Base-by-base conservation (phyloP, 1,284 basidiomycete species). In the Ustilago shanxiensis region DNA sequence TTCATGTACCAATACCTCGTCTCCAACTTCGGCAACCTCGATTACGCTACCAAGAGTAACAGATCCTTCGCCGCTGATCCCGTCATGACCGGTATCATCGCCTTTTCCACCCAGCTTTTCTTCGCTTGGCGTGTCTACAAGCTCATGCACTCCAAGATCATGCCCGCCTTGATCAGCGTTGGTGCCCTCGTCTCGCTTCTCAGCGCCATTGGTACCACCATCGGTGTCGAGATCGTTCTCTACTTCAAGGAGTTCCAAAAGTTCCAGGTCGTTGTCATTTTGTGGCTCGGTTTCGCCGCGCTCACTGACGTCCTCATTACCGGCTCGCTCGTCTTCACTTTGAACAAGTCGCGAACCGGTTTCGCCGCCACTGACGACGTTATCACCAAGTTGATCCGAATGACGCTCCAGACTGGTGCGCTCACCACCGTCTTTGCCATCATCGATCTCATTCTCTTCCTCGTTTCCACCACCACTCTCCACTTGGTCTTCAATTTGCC, bases 331-430 rank as follows among this genome's bases (percentile, higher is more conserved):
- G 76, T 83, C 47, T 77, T 59, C 28, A 82, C 80, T 29, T 75
- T 83, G 56, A 72, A 77, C 63, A 79, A 81, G 72, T 76, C 77
- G 31, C 68, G 80, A 28, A 83, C 82, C 33, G 82, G 82, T 22
- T 83, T 83, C 59, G 67, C 77, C n/a, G 79, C 78, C 11, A 83
- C 82, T 9, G 82, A 83, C 68, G 82, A 83, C 70, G 68, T 83
- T 18, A 79, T 83, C 51, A 80, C 79, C 56, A 79, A 74, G 69
- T 58, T 83, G n/a, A 82, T 83, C 52, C 70, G 81, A 22, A 64
- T 64, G 53, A 83, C 82, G 9, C 74, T 83, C 26, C 82, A 83
- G 69, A 83, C 82, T 3, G 82, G 82, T 76, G 55, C 78, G 51
- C 66, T 82, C 53, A 83, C 82, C 44, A 77, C 72, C 10, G 9